Evolutionary conservation across 257 asterid species (phyloP), one percentile per base, ranked within the genome.

Genomic region (Plectranthus barbatus): DNA sequence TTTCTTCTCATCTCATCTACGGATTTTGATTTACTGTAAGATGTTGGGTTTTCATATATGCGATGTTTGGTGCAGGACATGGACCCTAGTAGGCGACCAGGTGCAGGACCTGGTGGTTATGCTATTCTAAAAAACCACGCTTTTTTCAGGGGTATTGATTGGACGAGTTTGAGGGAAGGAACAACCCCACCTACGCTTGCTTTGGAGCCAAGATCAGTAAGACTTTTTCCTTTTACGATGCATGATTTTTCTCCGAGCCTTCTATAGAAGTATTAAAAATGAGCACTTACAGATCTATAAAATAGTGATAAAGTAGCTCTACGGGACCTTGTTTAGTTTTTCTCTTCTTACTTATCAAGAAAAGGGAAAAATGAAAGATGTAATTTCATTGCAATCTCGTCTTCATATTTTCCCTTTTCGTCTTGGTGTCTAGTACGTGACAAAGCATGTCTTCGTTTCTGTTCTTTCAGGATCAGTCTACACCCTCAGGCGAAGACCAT

Each of bases 51-150:
- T 58, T 33, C 34, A 18, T 10, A 29, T 50, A 20, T 62, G 65
- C 47, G 24, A 60, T 45, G 37, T 61, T 33, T 64, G 56, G 42
- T 60, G 50, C 81, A 93, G 99, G 95, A 87, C 75, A 81, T 76
- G 54, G 97, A 93, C 67, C 99, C 99, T 11, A 81, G 94, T 74
- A 79, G 85, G 73, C 79, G 99, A 64, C 96, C 96, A 13, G 97
- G 99, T 42, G 96, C 94, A 12, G 96, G 95, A 33, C 79, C 81
- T 1, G 81, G 74, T 63, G 97, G 99, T 56, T 93, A 90, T 72
- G 80, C 86, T 69, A 67, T 84, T 4, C 90, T 93, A 33, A 93
- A 93, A 80, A 80, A 21, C 34, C 99, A 93, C 67, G 79, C 92
- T 6, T 93, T 93, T 74, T 93, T 93, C 72, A 72, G 62, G 60